A percentile compares a stretch with the other conserved stretches of the same genome.
phyloP scores from a whole-genome alignment of 148 eudicot species.

The Heliosperma pusillum region DNA sequence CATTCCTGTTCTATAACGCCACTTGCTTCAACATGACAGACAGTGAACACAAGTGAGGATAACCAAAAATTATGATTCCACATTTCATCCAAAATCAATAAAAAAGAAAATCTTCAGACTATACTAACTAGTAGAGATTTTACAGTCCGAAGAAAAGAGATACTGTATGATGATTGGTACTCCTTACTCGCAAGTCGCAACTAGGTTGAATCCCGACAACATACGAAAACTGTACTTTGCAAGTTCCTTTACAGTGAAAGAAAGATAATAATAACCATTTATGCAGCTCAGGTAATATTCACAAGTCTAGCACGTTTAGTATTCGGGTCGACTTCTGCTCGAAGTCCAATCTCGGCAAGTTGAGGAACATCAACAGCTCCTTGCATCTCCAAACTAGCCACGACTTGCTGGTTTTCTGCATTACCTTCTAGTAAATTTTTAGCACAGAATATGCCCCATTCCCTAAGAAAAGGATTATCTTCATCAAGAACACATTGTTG shows the following conservation, averaged over 20 bases:
- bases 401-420: slow-evolving; percentile 53
- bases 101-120: too few relatives aligned
- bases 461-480: slow-evolving; percentile 83
- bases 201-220: neutral
- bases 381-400: slow-evolving; percentile 76
- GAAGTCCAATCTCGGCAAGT: slow-evolving; percentile 60
- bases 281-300: slow-evolving; percentile 38
- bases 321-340: slow-evolving; percentile 66
- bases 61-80: too few relatives aligned
- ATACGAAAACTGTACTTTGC: neutral
- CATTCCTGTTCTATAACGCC: neutral
- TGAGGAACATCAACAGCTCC: slow-evolving; percentile 74
- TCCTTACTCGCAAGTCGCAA: neutral
- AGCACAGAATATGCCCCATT: slow-evolving; percentile 83
- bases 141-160: neutral
- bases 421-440: slow-evolving; percentile 68
- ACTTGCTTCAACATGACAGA: too few relatives aligned
- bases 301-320: slow-evolving; percentile 72
- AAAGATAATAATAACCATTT: neutral
- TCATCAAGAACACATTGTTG: slow-evolving; percentile 87
- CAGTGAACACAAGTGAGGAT: too few relatives aligned
- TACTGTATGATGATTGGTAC: neutral
- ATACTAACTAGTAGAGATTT: neutral
- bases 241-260: too few relatives aligned
- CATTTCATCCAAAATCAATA: too few relatives aligned